Evolutionary conservation across 2,329 filamentous ascomycete species (phyloP).

Genomic region (Gnomoniopsis sp.): DNA sequence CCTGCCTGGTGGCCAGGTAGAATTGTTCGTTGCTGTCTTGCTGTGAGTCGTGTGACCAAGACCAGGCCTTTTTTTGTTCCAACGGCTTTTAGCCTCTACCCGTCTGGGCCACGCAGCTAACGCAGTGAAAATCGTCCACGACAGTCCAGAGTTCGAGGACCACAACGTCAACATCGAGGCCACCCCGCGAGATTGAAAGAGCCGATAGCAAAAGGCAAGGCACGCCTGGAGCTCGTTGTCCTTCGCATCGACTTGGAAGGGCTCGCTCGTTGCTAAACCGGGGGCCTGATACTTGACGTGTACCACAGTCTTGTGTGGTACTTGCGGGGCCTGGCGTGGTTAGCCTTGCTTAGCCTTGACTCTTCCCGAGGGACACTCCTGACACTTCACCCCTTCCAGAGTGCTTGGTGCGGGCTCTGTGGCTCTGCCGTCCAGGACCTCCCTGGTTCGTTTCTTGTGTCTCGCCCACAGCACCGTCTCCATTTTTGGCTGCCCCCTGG

Average conservation of each 20-base stretch:
- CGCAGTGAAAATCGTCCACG: background rate
- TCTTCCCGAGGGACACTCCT: background rate
- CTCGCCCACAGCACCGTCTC: slow-evolving; percentile 12
- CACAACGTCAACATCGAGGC: background rate
- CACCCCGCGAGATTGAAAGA: background rate
- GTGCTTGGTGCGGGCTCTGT: background rate
- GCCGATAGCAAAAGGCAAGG: too few species aligned
- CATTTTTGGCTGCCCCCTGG: slow-evolving; percentile 12
- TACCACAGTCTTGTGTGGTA: background rate
- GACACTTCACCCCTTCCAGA: background rate
- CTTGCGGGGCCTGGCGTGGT: background rate
- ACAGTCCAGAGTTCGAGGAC: too few species aligned
- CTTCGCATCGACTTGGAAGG: too few species aligned
- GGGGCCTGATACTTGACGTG: too few species aligned
- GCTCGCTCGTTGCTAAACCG: background rate
- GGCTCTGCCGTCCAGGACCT: slow-evolving; percentile 2
- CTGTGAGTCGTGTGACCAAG: background rate
- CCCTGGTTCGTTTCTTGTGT: slow-evolving; percentile 16
- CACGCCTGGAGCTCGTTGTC: too few species aligned
- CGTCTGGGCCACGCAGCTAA: background rate
- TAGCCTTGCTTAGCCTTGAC: background rate
- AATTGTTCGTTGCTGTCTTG: background rate
- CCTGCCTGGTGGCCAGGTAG: background rate
- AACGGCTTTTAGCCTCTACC: too few species aligned
- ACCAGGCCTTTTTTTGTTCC: background rate